Percentiles rank a stretch among this genome's conserved stretches.
Conservation (phyloP, 257 asterid species). For the Nicotiana obtusifolia region DNA sequence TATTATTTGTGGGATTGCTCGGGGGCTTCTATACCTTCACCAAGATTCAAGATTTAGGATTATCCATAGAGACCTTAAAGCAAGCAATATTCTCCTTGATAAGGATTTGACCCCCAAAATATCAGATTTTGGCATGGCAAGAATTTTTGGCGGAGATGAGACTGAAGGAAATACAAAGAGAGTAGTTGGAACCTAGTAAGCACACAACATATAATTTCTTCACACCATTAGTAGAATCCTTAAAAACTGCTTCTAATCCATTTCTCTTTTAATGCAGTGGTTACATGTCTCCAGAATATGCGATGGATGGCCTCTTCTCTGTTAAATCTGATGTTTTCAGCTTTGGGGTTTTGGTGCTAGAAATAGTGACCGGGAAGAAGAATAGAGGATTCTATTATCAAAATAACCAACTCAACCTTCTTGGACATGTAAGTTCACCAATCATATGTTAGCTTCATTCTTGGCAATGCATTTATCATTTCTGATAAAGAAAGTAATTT, state of each 20-base stretch:
- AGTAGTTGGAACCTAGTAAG: constrained; percentile 82
- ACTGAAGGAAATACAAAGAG: constrained; percentile 62
- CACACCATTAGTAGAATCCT: neutral
- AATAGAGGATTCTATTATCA: constrained; percentile 70
- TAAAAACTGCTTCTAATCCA: neutral
- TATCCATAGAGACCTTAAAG: constrained; percentile 73
- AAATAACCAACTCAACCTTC: constrained; percentile 60
- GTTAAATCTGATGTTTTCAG: constrained; percentile 69
- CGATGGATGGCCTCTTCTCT: constrained; percentile 80
- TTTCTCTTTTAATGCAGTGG: constrained; percentile 38
- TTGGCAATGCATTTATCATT: neutral
- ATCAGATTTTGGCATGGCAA: constrained; percentile 86
- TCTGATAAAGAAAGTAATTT: neutral
- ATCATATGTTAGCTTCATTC: neutral
- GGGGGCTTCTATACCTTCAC: constrained; percentile 72
- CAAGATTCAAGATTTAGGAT: constrained; percentile 80
- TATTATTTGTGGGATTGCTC: constrained; percentile 61
- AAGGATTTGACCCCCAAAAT: constrained; percentile 65
- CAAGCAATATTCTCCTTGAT: constrained; percentile 68
- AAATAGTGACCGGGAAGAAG: constrained; percentile 58
- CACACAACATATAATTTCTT: neutral
- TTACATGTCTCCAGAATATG: constrained; percentile 81
- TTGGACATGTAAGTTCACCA: constrained; percentile 49
- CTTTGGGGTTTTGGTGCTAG: constrained; percentile 70
- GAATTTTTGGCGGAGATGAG: constrained; percentile 69